Percentiles rank a stretch among this genome's conserved stretches.
phyloP scores from a whole-genome alignment of 768 basidiomycete genomes.

The Mycena floridula region DNA sequence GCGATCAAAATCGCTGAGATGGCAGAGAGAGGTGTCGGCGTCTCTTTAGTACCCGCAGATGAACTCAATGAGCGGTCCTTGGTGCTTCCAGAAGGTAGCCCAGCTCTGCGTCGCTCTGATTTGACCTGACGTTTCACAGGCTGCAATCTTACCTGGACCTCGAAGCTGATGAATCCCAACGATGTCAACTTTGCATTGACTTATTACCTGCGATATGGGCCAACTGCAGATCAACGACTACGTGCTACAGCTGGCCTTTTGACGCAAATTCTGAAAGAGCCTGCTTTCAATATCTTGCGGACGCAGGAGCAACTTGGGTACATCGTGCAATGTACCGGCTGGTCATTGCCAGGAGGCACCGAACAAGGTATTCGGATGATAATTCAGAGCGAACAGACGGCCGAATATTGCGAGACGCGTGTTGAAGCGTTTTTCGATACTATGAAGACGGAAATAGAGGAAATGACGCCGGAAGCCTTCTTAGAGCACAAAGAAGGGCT shows the following conservation, averaged over 20 bases:
- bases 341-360: conserved; percentile 55
- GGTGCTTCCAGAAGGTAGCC: conserved; percentile 63
- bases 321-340: conserved; percentile 61
- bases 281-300: conserved; percentile 84
- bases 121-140: conserved; percentile 32
- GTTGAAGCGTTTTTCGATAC: conserved; percentile 82
- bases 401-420: conserved; percentile 77
- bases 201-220: conserved; percentile 81
- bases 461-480: conserved; percentile 71
- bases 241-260: conserved; percentile 71
- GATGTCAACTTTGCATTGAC: conserved; percentile 84
- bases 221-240: conserved; percentile 50
- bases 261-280: conserved; percentile 82
- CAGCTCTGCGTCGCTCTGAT: not conserved
- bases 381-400: conserved; percentile 82
- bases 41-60: conserved; percentile 45
- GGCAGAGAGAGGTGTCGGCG: conserved; percentile 58
- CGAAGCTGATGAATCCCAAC: conserved; percentile 71
- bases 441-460: conserved; percentile 62
- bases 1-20: conserved; percentile 67
- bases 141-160: conserved; percentile 61
- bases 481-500: conserved; percentile 71
- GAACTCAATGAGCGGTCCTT: conserved; percentile 54
- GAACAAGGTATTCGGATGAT: conserved; percentile 76
- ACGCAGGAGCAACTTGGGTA: conserved; percentile 97